Base-by-base conservation (phyloP, 2,329 filamentous ascomycete genomes). In the Ceratocystis alfenasii region DNA sequence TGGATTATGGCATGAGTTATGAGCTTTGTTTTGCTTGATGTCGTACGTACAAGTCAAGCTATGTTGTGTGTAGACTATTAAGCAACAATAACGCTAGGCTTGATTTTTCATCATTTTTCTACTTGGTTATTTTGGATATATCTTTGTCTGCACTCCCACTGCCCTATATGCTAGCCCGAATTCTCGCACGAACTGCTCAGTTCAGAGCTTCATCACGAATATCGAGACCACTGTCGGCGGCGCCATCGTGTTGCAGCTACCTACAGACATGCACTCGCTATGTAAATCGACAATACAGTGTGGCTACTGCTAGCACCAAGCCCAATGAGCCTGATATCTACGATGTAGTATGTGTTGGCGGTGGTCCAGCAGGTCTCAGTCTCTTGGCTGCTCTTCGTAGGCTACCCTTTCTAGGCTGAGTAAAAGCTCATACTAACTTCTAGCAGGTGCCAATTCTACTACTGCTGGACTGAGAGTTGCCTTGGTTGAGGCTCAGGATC, bases 291-390 rank as follows among this genome's bases (percentile, higher is more conserved):
- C 17, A 46, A 5, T 67, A 67, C 30, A 67, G 66, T 41, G 44
- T 7, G 6, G 41, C 28, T 5, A 36, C 63, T 17, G 2, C 57
- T 17, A 72, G 64, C 71, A 70, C 48, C 75, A 75, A 67, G 68
- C 72, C 30, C 74, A 73, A 67, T 73, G 79, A 67, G 70, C 75
- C 48, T 10, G 89, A 95, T 70, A 86, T 96, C 71, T 96, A 94
- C 78, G 91, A 96, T 82, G 88, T 96, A 41, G 90, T 96, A 69
- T 94, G 90, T 72, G 88, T 96, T 65, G 91, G 91, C 68, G 92
- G 91, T 68, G 91, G 92, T 4, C 91, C 92, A 28, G 91, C 91
- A 57, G 93, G 93, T 65, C 80, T 99, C 67, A 95, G 90, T 72
- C 82, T 95, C 41, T 77, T 92, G 66, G 83, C 88, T 68, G 87